phyloP scores from a whole-genome alignment of 2,329 filamentous ascomycete genomes.

The Nigrospora sphaerica region DNA sequence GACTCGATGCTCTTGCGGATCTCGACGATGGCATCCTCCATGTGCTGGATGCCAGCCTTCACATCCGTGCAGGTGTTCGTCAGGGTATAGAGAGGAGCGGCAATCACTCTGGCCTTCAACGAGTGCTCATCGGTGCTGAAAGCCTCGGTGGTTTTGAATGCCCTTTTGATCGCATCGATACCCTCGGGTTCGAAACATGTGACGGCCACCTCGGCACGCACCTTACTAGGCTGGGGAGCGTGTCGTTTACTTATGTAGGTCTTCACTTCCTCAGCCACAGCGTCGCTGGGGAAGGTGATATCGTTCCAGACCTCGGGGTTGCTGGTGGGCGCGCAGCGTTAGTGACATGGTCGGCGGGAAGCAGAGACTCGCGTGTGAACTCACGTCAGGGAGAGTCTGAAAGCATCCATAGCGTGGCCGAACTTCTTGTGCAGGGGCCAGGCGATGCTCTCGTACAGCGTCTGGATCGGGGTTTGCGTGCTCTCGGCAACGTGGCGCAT shows the following conservation, averaged over 20 bases:
- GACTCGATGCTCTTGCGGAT: constrained; percentile 74
- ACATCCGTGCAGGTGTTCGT: constrained; percentile 96
- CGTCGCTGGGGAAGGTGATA: constrained; percentile 77
- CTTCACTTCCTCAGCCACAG: constrained; percentile 83
- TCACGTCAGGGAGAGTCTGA: constrained; percentile 97
- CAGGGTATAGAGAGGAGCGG: constrained; percentile 90
- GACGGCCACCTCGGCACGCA: constrained; percentile 94
- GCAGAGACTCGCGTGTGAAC: constrained; percentile 22
- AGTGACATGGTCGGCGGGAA: not conserved
- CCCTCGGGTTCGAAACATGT: constrained; percentile 95
- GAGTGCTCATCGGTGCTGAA: constrained; percentile 88
- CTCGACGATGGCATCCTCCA: constrained; percentile 85
- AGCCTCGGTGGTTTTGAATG: constrained; percentile 83
- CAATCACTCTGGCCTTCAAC: constrained; percentile 98
- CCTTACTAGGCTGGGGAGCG: constrained; percentile 97
- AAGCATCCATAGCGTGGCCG: constrained; percentile 92
- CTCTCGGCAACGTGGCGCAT: constrained; percentile 99
- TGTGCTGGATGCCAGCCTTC: constrained; percentile 69
- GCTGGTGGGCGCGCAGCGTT: constrained; percentile 30
- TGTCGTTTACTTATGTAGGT: constrained; percentile 95
- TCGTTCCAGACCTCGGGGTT: constrained; percentile 97
- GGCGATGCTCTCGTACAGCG: constrained; percentile 85
- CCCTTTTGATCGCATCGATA: constrained; percentile 95
- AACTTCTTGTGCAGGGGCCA: constrained; percentile 99
- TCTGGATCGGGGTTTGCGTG: constrained; percentile 88